Percentiles rank a stretch among this genome's conserved stretches.
These are phyloP conservation scores for Gynochthodes officinalis DNA, from an alignment of 257 asterid genomes.

Conservation along the genomic window DNA sequence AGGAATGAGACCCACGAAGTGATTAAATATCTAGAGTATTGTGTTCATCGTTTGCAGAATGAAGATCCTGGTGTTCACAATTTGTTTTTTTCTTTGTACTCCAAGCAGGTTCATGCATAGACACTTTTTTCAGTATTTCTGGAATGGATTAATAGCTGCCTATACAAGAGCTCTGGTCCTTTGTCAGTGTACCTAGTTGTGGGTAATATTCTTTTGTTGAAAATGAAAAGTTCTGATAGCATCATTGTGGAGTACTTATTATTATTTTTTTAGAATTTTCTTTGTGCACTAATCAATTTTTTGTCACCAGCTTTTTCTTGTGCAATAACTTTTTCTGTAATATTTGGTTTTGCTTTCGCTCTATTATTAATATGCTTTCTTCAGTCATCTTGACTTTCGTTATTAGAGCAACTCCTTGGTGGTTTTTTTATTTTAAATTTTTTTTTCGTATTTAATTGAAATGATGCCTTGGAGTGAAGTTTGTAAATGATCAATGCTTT, in stretches of 20 bases:
- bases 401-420: background rate
- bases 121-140: background rate
- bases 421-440: background rate
- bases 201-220: background rate
- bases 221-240: background rate
- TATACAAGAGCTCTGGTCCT: background rate
- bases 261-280: background rate
- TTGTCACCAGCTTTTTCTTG: background rate
- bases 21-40: constrained; percentile 87
- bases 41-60: constrained; percentile 90
- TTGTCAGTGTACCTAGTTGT: background rate
- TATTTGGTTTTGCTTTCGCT: background rate
- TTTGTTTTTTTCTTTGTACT: constrained; percentile 77
- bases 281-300: background rate
- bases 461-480: background rate
- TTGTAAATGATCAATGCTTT: background rate
- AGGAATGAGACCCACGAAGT: constrained; percentile 99
- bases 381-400: background rate
- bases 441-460: background rate
- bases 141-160: background rate
- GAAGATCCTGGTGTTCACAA: constrained; percentile 98
- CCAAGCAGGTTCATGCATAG: constrained; percentile 68
- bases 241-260: too few relatives aligned
- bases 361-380: background rate
- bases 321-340: background rate